phyloP scores from a whole-genome alignment of 352 stramenopile species.

The Globisporangium iwayamae region DNA sequence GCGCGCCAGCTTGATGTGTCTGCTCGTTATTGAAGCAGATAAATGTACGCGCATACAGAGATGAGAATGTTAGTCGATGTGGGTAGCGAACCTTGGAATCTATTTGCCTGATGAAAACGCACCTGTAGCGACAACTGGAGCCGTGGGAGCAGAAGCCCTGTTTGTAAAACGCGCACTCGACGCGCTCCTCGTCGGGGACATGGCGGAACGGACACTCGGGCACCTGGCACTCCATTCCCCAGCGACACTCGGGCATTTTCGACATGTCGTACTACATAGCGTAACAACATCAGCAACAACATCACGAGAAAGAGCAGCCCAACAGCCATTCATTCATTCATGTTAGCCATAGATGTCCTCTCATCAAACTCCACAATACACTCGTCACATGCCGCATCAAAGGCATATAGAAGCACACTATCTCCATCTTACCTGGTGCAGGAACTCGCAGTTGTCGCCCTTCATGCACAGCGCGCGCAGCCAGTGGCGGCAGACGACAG shows the following conservation, averaged over 20 bases:
- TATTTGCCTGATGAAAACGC: background rate
- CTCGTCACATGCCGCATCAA: background rate
- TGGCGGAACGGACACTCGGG: slow-evolving; percentile 96
- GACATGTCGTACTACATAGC: slow-evolving; percentile 91
- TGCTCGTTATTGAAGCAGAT: slow-evolving; percentile 16
- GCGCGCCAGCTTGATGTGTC: slow-evolving; percentile 91
- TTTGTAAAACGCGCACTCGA: slow-evolving; percentile 97
- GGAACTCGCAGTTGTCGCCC: slow-evolving; percentile 95
- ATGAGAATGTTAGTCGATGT: too few species aligned
- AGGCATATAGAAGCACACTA: background rate
- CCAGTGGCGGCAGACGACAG: slow-evolving; percentile 97
- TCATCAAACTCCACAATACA: background rate
- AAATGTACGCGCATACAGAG: background rate
- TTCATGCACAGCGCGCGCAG: slow-evolving; percentile 98
- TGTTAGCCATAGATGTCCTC: background rate
- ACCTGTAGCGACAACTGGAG: slow-evolving; percentile 92
- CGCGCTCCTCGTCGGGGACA: slow-evolving; percentile 93
- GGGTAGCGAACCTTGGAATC: too few species aligned
- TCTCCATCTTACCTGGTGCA: slow-evolving; percentile 67
- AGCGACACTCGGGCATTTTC: slow-evolving; percentile 97
- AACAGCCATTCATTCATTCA: slow-evolving; percentile 8
- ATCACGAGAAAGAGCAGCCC: background rate
- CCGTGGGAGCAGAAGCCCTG: slow-evolving; percentile 98
- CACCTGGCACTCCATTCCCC: slow-evolving; percentile 96
- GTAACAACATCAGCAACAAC: background rate